Evolutionary conservation across 2,329 filamentous ascomycete species (phyloP).

Genomic region (Chrysoporthe puriensis): DNA sequence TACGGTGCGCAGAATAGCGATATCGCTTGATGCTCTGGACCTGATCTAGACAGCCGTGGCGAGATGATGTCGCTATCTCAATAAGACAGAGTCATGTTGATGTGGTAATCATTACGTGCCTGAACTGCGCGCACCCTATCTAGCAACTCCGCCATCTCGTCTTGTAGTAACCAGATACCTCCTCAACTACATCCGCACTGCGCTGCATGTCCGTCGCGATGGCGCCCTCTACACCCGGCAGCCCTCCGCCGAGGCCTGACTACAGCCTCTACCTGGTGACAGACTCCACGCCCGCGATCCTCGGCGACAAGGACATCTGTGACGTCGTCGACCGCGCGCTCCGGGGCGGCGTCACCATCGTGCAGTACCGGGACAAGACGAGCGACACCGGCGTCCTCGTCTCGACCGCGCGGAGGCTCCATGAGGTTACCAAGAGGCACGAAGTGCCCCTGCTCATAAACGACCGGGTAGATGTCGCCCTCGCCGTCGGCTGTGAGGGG

Average conservation of each 20-base stretch:
- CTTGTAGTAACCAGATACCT: background rate
- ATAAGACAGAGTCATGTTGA: constrained; percentile 5
- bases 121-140: background rate
- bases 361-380: constrained; percentile 90
- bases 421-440: constrained; percentile 68
- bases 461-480: constrained; percentile 86
- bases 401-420: constrained; percentile 70
- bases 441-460: constrained; percentile 87
- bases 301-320: constrained; percentile 71
- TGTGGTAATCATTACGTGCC: constrained; percentile 15
- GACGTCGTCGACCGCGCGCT: constrained; percentile 76
- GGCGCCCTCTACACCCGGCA: background rate
- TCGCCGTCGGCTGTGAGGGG: constrained; percentile 84
- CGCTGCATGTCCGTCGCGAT: background rate
- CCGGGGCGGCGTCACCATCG: constrained; percentile 78
- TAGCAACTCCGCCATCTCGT: background rate
- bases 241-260: constrained; percentile 50
- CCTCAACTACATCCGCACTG: background rate
- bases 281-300: constrained; percentile 84
- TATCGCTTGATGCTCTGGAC: background rate
- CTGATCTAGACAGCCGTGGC: background rate
- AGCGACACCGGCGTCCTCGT: constrained; percentile 75
- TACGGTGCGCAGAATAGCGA: background rate
- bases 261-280: constrained; percentile 91
- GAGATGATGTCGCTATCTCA: background rate